Base-by-base conservation (phyloP, 2,329 filamentous ascomycete species). In the Colletotrichum liaoningense region DNA sequence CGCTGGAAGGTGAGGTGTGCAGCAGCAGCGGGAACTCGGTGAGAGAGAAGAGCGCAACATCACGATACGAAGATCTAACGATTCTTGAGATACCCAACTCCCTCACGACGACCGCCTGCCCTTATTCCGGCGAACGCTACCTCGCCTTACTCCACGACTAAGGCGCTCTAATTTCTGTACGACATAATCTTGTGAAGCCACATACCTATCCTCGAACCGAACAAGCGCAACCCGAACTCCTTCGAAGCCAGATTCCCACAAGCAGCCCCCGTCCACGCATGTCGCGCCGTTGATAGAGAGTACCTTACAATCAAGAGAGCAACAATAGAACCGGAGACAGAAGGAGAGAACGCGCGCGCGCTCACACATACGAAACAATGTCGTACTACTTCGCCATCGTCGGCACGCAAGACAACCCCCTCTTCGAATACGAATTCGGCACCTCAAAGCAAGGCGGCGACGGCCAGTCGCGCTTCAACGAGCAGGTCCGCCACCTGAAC, bases 321-420 rank as follows among this genome's bases (percentile, higher is more conserved):
- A 33, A 33, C 9, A 33, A 9, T 3, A 9, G 7, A 49, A 7
- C 1, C 19, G n/a, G 16, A 55, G 3, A 14, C 8, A 14, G n/a
- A 28, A 16, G 26, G 5, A 55, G 7, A 16, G 2, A n/a, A 24
- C 30, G 28, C 26, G 35, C 35, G n/a, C 22, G 2, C 56, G 19
- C 28, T 5, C 8, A 9, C 14, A 33, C 68, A 87, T n/a, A 42
- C 14, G 14, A 5, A 42, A 42, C 78, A 76, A 98, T 98, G 97
- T 98, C 95, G 74, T 99, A 98, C 89, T 98, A 98, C 87, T 98
- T 99, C 85, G 94, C 94, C 81, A 98, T 99, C 78, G 91, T 99
- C 83, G 97, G 95, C 80, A 97, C 95, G 26, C 94, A 95, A 79
- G 97, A 99, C 87, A 97, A 96, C 81, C 96, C 97, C 42, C 90